A percentile compares a stretch with the other conserved stretches of the same genome.
Evolutionary conservation across 176 grass and related monocot genomes (phyloP).

Genomic region (Oropetium thomaeum): DNA sequence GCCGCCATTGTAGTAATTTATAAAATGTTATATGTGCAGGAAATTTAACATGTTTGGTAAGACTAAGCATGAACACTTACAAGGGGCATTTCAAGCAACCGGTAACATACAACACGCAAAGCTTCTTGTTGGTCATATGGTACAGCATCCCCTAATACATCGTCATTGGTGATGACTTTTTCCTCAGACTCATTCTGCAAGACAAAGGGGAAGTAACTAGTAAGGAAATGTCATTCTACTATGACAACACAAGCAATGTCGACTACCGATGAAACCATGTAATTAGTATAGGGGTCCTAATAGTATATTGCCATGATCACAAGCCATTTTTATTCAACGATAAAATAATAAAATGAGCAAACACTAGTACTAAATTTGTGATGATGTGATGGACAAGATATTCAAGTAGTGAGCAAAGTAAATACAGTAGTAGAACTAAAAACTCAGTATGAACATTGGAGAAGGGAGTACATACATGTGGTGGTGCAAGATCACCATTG

Average conservation of each 20-base stretch:
- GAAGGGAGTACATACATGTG: constrained; percentile 48
- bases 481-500: constrained; percentile 41
- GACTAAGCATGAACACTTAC: constrained; percentile 48
- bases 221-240: constrained; percentile 8
- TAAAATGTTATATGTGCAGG: neutral
- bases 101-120: constrained; percentile 71
- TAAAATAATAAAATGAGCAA: neutral
- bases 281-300: no score
- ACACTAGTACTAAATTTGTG: neutral
- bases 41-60: neutral
- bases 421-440: neutral
- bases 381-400: neutral
- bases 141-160: constrained; percentile 77
- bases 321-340: neutral
- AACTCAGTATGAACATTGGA: neutral
- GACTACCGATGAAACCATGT: neutral
- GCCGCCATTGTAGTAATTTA: neutral
- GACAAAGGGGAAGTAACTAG: constrained; percentile 21
- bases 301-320: neutral
- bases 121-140: constrained; percentile 81
- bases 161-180: constrained; percentile 87
- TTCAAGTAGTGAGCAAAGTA: neutral
- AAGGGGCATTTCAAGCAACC: constrained; percentile 66
- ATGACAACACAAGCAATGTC: neutral
- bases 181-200: constrained; percentile 63